Evolutionary conservation across 805 yeast species (phyloP), one percentile per base, ranked within the genome.

Genomic region (Kregervanrija pseudodelftensis): DNA sequence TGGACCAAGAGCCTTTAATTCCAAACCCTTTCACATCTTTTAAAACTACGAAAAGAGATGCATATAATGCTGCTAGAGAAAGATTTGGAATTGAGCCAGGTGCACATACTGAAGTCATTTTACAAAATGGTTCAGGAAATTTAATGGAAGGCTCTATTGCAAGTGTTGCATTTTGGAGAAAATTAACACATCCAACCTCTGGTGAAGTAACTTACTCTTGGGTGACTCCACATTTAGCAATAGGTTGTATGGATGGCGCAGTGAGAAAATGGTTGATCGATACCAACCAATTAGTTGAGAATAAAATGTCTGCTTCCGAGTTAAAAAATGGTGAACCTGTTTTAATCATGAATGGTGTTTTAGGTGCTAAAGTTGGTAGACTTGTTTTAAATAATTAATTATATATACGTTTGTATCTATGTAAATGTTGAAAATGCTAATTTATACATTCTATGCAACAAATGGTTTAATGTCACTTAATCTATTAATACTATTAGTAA

Each of bases 231-330:
- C 66, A 71, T n/a, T 66, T 89, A 30, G 67, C 79, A 1, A 66
- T 79, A 11, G 98, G 98, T 0, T 87, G 96, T 58, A 69, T 91
- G 39, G 81, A 88, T 63, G 97, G 98, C 10, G 88, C 84, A 0
- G 77, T 79, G 55, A 71, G 98, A 53, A 79, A 79, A 50, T 75
- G 73, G 60, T 63, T 91, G 40, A 76, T 70, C 22, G 70, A 69
- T 1, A 33, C 41, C 8, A 45, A 44, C 1, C 11, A 41, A 9
- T 53, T 61, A 2, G 33, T 33, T 31, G 60, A 60, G 40, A 60
- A 50, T 11, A 15, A 45, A 1, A 59, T 85, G 4, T 53, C 58
- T 1, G 56, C 70, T 16, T 60, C 65, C 11, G 74, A 74, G n/a
- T 53, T 91, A 3, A 55, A 59, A 31, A 60, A 63, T n/a, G 95